Conservation (phyloP, 805 yeast species). For the Starmerella davenportii region DNA sequence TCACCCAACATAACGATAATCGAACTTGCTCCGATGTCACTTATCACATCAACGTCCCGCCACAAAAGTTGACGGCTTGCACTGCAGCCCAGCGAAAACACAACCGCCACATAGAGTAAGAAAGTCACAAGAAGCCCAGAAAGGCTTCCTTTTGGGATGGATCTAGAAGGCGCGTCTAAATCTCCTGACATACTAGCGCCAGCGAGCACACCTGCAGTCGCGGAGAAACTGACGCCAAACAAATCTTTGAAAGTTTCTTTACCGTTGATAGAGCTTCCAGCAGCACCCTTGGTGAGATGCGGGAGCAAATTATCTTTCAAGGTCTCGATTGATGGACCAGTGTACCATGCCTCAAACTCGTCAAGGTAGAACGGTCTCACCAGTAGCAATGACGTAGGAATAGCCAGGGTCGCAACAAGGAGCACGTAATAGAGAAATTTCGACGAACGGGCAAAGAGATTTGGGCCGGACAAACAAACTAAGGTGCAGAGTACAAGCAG, state of each 20-base stretch:
- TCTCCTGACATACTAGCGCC: conserved; percentile 99
- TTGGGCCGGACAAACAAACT: conserved; percentile 65
- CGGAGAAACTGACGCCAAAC: conserved; percentile 93
- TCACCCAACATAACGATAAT: conserved; percentile 71
- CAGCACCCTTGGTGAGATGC: conserved; percentile 72
- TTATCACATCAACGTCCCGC: conserved; percentile 68
- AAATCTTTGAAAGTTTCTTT: conserved; percentile 67
- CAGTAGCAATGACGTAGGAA: conserved; percentile 60
- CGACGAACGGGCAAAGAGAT: conserved; percentile 68
- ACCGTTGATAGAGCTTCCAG: conserved; percentile 50
- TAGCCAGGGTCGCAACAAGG: conserved; percentile 53
- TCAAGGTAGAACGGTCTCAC: conserved; percentile 36
- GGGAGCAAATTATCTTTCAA: conserved; percentile 55
- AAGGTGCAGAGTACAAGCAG: conserved; percentile 54
- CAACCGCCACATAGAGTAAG: conserved; percentile 57
- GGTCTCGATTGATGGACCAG: conserved; percentile 60
- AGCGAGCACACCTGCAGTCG: conserved; percentile 95
- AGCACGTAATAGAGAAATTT: conserved; percentile 50
- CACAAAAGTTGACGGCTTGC: conserved; percentile 65
- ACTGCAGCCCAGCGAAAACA: conserved; percentile 58
- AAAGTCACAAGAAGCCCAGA: conserved; percentile 70
- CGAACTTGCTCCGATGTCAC: conserved; percentile 56
- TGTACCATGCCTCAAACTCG: conserved; percentile 28
- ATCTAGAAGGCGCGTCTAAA: conserved; percentile 60
- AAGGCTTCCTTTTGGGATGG: conserved; percentile 88